Evolutionary conservation across 208 protist genomes (phyloP).

Genomic region (Paratrypanosoma confusum): DNA sequence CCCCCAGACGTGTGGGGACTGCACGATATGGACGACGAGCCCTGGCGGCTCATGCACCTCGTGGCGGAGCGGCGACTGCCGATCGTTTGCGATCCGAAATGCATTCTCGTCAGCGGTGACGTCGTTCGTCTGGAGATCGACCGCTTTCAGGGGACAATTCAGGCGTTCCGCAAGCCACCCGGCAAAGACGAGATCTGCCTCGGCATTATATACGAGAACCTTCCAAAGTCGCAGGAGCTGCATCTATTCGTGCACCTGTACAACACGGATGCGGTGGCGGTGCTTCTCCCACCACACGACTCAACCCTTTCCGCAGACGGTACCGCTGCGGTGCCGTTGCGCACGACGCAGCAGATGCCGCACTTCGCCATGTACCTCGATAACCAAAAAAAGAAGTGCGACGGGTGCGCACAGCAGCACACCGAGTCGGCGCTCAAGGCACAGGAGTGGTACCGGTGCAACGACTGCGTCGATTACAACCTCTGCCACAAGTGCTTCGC

Average conservation of each 20-base stretch:
- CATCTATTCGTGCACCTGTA: conserved; percentile 84
- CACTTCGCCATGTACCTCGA: conserved; percentile 40
- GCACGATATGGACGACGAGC: conserved; percentile 81
- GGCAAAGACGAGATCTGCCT: conserved; percentile 63
- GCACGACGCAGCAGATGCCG: conserved; percentile 61
- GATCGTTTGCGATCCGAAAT: conserved; percentile 58
- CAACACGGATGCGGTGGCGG: conserved; percentile 82
- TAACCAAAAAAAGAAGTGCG: conserved; percentile 50
- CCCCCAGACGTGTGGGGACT: conserved; percentile 77
- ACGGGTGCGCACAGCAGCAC: conserved; percentile 54
- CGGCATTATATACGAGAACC: conserved; percentile 73
- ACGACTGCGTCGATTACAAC: conserved; percentile 82
- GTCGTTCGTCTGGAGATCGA: conserved; percentile 74
- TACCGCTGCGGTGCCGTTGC: conserved; percentile 35
- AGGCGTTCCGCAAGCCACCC: conserved; percentile 73
- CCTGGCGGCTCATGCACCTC: conserved; percentile 75
- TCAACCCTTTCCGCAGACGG: conserved; percentile 24
- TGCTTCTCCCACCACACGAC: conserved; percentile 72
- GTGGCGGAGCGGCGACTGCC: conserved; percentile 37
- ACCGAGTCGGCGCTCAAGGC: conserved; percentile 26
- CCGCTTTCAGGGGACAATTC: conserved; percentile 58
- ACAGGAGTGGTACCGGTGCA: conserved; percentile 79
- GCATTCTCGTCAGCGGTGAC: conserved; percentile 84
- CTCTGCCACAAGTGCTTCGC: conserved; percentile 73
- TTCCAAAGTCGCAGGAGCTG: conserved; percentile 41